These are phyloP conservation scores for Nasturtium officinale DNA, from an alignment of 345 rosid species.

Conservation along the genomic window DNA sequence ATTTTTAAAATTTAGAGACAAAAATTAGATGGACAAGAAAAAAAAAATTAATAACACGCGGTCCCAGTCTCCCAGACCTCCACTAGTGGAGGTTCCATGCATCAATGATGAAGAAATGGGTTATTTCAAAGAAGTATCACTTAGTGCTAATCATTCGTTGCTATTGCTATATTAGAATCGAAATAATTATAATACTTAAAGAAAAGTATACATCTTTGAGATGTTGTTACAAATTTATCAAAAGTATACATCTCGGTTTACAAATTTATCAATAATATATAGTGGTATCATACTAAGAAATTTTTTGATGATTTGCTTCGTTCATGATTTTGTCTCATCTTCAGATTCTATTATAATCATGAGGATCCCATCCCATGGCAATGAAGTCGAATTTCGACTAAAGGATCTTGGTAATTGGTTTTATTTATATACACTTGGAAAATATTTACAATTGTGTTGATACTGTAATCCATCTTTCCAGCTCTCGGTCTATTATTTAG, in stretches of 20 bases:
- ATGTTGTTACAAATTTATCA: neutral
- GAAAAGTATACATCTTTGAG: neutral
- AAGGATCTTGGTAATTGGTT: no score
- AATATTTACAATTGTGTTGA: neutral
- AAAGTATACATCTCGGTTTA: neutral
- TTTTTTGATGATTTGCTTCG: neutral
- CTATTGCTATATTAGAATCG: conserved; percentile 3
- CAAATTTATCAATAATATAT: neutral
- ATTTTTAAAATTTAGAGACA: neutral
- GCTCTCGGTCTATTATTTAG: no score
- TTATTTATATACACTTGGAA: no score
- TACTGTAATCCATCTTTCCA: no score
- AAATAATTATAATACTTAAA: neutral
- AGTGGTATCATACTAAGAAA: neutral
- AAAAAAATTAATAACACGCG: no score
- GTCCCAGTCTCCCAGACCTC: no score
- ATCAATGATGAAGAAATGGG: conserved; percentile 24
- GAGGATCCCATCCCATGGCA: no score
- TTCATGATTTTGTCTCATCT: neutral
- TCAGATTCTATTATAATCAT: no score
- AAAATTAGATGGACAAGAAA: neutral
- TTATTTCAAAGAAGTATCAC: conserved; percentile 11
- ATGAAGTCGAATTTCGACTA: no score
- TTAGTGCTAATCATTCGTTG: conserved; percentile 1
- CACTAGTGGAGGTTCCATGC: conserved; percentile 10